phyloP scores from a whole-genome alignment of 371 early-diverging fungal genomes.

The Rhizomucor miehei region DNA sequence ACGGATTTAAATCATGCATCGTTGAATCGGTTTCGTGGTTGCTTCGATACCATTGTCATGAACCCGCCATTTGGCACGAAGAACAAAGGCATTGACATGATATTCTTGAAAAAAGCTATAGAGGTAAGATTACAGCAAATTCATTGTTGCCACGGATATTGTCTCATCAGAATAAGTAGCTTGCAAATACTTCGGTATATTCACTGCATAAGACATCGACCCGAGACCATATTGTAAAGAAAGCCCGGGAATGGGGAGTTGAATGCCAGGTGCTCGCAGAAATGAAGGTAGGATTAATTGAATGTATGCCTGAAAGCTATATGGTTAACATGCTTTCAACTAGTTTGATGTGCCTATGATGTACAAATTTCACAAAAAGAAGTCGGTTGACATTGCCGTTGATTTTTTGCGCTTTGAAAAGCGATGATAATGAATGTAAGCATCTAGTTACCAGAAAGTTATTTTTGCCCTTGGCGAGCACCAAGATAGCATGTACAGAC shows the following conservation, averaged over 20 bases:
- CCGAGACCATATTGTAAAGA: slow-evolving; percentile 73
- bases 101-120: slow-evolving; percentile 71
- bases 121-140: slow-evolving; percentile 56
- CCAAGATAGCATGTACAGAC: no score
- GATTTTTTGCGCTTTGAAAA: slow-evolving; percentile 72
- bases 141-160: no score
- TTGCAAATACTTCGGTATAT: slow-evolving; percentile 66
- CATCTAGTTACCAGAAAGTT: no score
- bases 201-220: slow-evolving; percentile 84
- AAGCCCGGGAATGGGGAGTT: slow-evolving; percentile 75
- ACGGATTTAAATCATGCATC: slow-evolving; percentile 39
- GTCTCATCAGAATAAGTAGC: slow-evolving; percentile 13
- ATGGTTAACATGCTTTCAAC: neutral
- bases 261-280: slow-evolving; percentile 74
- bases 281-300: slow-evolving; percentile 47
- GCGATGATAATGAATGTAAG: neutral
- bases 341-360: slow-evolving; percentile 82
- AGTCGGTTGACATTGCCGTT: slow-evolving; percentile 74
- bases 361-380: slow-evolving; percentile 84
- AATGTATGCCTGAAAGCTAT: neutral
- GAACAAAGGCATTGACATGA: slow-evolving; percentile 76
- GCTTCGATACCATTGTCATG: slow-evolving; percentile 78
- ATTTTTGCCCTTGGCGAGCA: no score
- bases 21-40: slow-evolving; percentile 43
- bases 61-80: slow-evolving; percentile 90